Conservation (phyloP, 2,329 filamentous ascomycete species). For the Elsinoe batatas region DNA sequence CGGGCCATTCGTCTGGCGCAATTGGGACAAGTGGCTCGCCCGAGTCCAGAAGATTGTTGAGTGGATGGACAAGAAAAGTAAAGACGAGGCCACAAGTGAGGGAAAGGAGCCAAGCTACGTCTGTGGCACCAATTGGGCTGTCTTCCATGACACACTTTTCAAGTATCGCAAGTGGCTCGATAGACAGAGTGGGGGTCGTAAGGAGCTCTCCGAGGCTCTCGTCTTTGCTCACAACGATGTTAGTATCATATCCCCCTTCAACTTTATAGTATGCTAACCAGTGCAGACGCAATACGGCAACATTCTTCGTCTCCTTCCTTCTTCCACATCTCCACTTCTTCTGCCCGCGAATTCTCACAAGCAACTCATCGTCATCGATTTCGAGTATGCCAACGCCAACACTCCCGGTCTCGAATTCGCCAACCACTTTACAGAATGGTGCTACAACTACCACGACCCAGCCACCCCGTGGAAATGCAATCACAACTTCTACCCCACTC, state of each 20-base stretch:
- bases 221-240: constrained; percentile 98
- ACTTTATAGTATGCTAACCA: not conserved
- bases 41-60: constrained; percentile 52
- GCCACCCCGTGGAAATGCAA: constrained; percentile 54
- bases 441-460: constrained; percentile 88
- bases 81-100: not conserved
- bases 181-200: constrained; percentile 56
- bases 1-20: constrained; percentile 77
- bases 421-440: constrained; percentile 97
- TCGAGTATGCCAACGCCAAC: constrained; percentile 92
- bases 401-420: constrained; percentile 81
- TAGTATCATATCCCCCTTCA: constrained; percentile 28
- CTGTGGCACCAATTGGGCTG: constrained; percentile 72
- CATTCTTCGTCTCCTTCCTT: constrained; percentile 67
- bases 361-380: constrained; percentile 93
- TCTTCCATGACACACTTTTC: constrained; percentile 64
- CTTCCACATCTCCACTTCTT: constrained; percentile 69
- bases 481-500: constrained; percentile 60
- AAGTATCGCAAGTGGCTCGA: constrained; percentile 70
- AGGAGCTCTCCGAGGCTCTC: constrained; percentile 61
- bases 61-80: constrained; percentile 53
- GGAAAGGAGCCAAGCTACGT: constrained; percentile 60
- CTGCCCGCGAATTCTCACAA: constrained; percentile 90
- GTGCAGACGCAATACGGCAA: constrained; percentile 92
- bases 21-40: constrained; percentile 87